Evolutionary conservation across 768 basidiomycete species (phyloP).

Genomic region (Gyrodon lividus): DNA sequence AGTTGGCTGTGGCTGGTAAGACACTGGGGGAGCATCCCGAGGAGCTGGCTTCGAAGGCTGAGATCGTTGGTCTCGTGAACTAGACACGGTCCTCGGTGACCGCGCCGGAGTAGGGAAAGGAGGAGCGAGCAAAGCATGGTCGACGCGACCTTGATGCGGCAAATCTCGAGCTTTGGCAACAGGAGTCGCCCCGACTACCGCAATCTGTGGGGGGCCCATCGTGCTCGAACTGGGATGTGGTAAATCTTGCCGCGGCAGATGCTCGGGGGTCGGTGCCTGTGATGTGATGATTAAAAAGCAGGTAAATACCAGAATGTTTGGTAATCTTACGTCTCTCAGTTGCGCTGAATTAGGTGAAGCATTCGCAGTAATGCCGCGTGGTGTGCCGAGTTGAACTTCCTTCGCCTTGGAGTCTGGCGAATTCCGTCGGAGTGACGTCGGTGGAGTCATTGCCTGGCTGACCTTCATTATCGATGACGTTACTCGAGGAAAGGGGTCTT

Average conservation of each 20-base stretch:
- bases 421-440: slow-evolving; percentile 24
- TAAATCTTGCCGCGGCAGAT: slow-evolving; percentile 9
- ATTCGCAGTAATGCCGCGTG: slow-evolving; percentile 20
- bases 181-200: slow-evolving; percentile 32
- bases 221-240: slow-evolving; percentile 7
- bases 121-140: slow-evolving; percentile 26
- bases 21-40: slow-evolving; percentile 7
- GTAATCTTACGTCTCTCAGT: slow-evolving; percentile 26
- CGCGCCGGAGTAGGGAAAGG: slow-evolving; percentile 28
- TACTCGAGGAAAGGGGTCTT: slow-evolving; percentile 21
- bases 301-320: neutral
- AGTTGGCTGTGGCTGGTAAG: slow-evolving; percentile 18
- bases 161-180: slow-evolving; percentile 17
- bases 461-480: slow-evolving; percentile 29
- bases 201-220: slow-evolving; percentile 28
- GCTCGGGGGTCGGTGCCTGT: slow-evolving; percentile 24
- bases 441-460: slow-evolving; percentile 21
- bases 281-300: slow-evolving; percentile 11
- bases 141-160: slow-evolving; percentile 20
- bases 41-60: slow-evolving; percentile 12
- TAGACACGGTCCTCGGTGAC: slow-evolving; percentile 22
- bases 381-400: slow-evolving; percentile 19
- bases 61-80: slow-evolving; percentile 20
- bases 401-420: slow-evolving; percentile 16
- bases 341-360: slow-evolving; percentile 23